Evolutionary conservation across 169 alveolate species (phyloP).

Genomic region (Plasmodium billcollinsi): DNA sequence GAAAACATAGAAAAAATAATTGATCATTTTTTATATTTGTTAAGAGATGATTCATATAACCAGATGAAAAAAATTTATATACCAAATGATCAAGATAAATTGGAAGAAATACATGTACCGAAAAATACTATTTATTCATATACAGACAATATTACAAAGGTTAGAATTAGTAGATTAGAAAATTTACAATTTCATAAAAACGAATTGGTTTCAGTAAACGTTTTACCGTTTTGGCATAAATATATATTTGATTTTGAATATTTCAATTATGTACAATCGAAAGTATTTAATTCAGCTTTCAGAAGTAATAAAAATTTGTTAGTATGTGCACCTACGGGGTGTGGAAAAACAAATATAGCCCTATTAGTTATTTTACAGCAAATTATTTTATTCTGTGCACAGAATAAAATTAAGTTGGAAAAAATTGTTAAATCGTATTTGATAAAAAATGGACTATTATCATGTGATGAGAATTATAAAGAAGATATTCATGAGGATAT

Average conservation of each 20-base stretch:
- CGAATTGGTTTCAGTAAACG: conserved; percentile 58
- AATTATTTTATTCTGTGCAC: conserved; percentile 55
- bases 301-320: conserved; percentile 93
- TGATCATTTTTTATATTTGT: conserved; percentile 27
- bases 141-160: conserved; percentile 58
- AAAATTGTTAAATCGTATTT: conserved; percentile 17
- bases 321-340: conserved; percentile 99
- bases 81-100: conserved; percentile 62
- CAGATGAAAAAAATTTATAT: conserved; percentile 52
- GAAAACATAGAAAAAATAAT: conserved; percentile 66
- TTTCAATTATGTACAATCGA: conserved; percentile 92
- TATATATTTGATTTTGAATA: conserved; percentile 76
- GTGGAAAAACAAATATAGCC: conserved; percentile 98
- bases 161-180: conserved; percentile 52
- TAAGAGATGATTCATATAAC: conserved; percentile 29
- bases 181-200: conserved; percentile 47
- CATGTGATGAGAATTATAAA: too few relatives aligned
- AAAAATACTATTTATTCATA: conserved; percentile 42
- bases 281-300: conserved; percentile 93
- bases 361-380: conserved; percentile 92
- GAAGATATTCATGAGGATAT: neutral
- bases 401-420: conserved; percentile 35
- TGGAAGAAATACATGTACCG: conserved; percentile 63
- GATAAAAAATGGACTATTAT: neutral
- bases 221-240: conserved; percentile 54